A percentile compares a stretch with the other conserved stretches of the same genome.
These are phyloP conservation scores for Ceratocystis papillata DNA, from an alignment of 2,329 filamentous ascomycete species.

Conservation along the genomic window DNA sequence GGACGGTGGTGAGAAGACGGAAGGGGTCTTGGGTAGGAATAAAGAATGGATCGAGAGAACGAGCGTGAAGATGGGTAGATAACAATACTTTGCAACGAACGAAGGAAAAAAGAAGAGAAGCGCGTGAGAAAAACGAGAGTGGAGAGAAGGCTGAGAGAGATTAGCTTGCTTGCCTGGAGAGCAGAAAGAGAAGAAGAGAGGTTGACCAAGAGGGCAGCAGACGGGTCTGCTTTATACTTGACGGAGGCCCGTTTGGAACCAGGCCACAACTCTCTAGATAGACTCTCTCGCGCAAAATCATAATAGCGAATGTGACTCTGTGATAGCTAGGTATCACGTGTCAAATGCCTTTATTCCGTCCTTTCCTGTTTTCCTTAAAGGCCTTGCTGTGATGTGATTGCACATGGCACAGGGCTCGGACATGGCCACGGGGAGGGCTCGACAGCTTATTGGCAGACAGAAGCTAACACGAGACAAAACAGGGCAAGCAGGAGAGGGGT, in stretches of 20 bases:
- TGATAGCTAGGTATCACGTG: not conserved
- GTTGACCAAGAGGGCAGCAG: not conserved
- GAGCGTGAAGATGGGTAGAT: conserved; percentile 8
- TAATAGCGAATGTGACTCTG: not conserved
- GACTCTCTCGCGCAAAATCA: not conserved
- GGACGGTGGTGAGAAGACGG: conserved; percentile 6
- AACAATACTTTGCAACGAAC: conserved; percentile 14
- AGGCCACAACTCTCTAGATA: not conserved
- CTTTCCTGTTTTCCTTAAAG: not conserved
- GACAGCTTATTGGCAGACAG: not conserved
- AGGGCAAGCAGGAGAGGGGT: not conserved
- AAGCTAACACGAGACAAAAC: not conserved
- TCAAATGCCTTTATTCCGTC: not conserved
- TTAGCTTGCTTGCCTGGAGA: conserved; percentile 20
- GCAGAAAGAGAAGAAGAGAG: not conserved
- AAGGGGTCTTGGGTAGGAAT: conserved; percentile 4
- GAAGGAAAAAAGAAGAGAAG: not conserved
- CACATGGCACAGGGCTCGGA: not conserved
- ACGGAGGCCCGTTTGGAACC: not conserved
- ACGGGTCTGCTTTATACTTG: not conserved
- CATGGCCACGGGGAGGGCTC: not conserved
- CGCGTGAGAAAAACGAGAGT: conserved; percentile 7
- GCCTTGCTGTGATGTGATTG: not conserved
- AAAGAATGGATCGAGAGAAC: not conserved
- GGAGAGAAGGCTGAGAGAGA: conserved; percentile 16